Percentiles rank a stretch among this genome's conserved stretches.
Evolutionary conservation across 2,329 filamentous ascomycete genomes (phyloP).

Genomic region (Dothiorella sarmentorum): DNA sequence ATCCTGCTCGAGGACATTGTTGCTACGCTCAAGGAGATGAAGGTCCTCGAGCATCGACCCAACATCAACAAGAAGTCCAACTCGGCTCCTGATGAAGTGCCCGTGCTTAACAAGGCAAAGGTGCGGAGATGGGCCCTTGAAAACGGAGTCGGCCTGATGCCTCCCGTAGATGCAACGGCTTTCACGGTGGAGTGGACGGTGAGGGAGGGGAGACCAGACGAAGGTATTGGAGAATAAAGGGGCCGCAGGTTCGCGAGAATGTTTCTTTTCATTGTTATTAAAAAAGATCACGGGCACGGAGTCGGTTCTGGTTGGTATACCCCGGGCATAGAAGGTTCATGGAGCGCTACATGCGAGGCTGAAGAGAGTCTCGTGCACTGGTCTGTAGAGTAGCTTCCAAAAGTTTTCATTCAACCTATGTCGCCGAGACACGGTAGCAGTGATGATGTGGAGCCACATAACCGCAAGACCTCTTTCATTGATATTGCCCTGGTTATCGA

Average conservation of each 20-base stretch:
- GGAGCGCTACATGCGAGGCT: neutral
- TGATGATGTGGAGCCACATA: neutral
- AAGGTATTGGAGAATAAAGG: neutral
- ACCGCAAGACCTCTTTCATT: neutral
- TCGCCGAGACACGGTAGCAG: neutral
- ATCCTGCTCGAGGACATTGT: constrained; percentile 84
- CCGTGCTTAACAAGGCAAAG: constrained; percentile 16
- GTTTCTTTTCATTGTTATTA: neutral
- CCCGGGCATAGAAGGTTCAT: constrained; percentile 10
- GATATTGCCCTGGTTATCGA: neutral
- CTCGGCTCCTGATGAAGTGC: neutral
- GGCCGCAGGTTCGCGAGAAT: no score
- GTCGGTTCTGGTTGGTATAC: constrained; percentile 4
- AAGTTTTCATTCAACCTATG: neutral
- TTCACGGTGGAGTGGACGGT: constrained; percentile 3
- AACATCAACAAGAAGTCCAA: neutral
- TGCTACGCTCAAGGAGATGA: constrained; percentile 74
- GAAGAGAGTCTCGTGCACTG: neutral
- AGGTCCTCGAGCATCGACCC: constrained; percentile 9
- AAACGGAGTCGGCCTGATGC: constrained; percentile 9
- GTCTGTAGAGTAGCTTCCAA: neutral
- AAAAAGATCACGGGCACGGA: neutral
- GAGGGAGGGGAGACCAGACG: neutral
- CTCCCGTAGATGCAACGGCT: constrained; percentile 7
- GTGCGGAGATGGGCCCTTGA: constrained; percentile 14